A percentile compares a stretch with the other conserved stretches of the same genome.
Evolutionary conservation across 2,329 filamentous ascomycete species (phyloP).

Genomic region (Venturia carpophila): DNA sequence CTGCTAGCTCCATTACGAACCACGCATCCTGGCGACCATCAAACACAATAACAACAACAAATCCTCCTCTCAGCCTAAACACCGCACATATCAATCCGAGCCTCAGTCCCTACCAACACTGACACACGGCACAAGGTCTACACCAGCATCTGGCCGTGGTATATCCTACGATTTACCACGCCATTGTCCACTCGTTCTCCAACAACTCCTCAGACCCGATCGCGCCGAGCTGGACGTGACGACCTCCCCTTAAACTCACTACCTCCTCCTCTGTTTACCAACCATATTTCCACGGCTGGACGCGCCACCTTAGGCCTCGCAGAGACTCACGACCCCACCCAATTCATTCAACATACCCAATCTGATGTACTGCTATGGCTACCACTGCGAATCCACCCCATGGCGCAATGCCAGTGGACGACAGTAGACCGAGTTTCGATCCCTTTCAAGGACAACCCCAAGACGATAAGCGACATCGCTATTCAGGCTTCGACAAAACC

Average conservation of each 20-base stretch:
- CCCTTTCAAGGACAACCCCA: conserved; percentile 25
- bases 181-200: conserved; percentile 9
- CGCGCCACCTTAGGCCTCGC: background rate
- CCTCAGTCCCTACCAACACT: background rate
- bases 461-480: conserved; percentile 10
- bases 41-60: conserved; percentile 5
- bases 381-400: conserved; percentile 35
- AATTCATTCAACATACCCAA: background rate
- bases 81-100: background rate
- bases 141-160: background rate
- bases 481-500: conserved; percentile 13
- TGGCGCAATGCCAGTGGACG: conserved; percentile 35
- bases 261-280: background rate
- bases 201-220: background rate
- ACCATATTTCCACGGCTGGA: background rate
- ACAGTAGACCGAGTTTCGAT: conserved; percentile 30
- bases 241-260: background rate
- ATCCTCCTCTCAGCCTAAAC: background rate
- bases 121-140: background rate
- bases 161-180: background rate
- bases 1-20: background rate
- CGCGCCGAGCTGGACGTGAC: background rate
- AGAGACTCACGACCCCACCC: background rate
- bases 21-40: background rate
- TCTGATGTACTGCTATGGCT: conserved; percentile 31